Base-by-base conservation (phyloP, 2,329 filamentous ascomycete genomes). In the Lasiodiplodia citricola region DNA sequence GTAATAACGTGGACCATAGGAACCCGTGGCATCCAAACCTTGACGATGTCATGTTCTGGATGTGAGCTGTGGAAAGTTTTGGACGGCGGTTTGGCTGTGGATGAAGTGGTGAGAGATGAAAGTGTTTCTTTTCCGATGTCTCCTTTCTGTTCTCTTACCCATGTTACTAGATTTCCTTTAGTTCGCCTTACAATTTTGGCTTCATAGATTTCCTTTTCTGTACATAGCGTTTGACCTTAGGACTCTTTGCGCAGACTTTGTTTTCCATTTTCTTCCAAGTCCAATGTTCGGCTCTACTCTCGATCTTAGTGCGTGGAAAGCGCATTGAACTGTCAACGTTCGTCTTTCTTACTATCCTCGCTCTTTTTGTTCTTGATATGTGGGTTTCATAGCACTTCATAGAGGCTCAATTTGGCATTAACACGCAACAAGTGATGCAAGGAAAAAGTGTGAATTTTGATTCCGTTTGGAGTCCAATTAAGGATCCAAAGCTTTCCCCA, bases 41-140 rank as follows among this genome's bases (percentile, higher is more conserved):
- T 2, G 70, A 74, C 50, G 41, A 72, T 6, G 70, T 54, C 10
- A 78, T 77, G 75, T 78, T 77, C 60, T 78, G 70, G 69, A 69
- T 71, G 67, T 71, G 51, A 70, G 64, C 6, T 18, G 2, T 18
- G 18, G 21, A 25, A 6, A 11, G 3, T 18, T 16, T 55, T 18
- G 11, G 5, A 16, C 13, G 44, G 4, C 16, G 31, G 6, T 3
- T 3, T 25, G 35, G 52, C 16, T 37, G 52, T 6, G 6, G 16
- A 56, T n/a, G 52, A 5, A n/a, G 28, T 10, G 4, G 51, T 6
- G 14, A 6, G 31, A 31, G 52, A n/a, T 21, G 52, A 11, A 31
- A 31, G 18, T 35, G 5, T 41, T 47, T 47, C 11, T 10, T 14
- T 47, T n/a, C 44, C 44, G 14, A n/a, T 47, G 3, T 47, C 44